Conservation (phyloP, 2,329 filamentous ascomycete genomes). For the Diaporthe amygdali region DNA sequence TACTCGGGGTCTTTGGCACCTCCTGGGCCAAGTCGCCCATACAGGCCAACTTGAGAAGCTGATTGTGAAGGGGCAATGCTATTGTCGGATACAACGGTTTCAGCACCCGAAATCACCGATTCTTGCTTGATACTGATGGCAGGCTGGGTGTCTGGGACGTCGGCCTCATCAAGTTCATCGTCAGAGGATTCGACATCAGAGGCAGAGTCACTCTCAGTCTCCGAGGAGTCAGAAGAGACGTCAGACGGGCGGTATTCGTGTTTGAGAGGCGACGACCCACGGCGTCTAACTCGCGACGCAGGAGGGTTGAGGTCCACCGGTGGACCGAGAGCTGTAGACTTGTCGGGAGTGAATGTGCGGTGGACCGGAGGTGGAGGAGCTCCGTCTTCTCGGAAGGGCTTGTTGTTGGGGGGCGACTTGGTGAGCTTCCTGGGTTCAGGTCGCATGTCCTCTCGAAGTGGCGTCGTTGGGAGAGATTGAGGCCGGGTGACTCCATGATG, state of each 20-base stretch:
- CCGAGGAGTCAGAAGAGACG: slow-evolving; percentile 65
- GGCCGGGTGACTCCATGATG: slow-evolving; percentile 30
- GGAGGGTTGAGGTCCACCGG: slow-evolving; percentile 50
- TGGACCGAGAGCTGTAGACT: slow-evolving; percentile 45
- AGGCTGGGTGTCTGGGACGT: slow-evolving; percentile 63
- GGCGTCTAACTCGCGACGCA: slow-evolving; percentile 62
- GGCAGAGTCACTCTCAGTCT: slow-evolving; percentile 61
- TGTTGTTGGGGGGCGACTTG: slow-evolving; percentile 40
- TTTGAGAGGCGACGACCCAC: slow-evolving; percentile 91
- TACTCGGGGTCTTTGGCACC: slow-evolving; percentile 53
- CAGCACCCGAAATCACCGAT: slow-evolving; percentile 34
- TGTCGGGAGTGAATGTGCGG: slow-evolving; percentile 48
- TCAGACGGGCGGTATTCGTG: slow-evolving; percentile 94
- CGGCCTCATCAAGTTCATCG: slow-evolving; percentile 64
- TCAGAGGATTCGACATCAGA: slow-evolving; percentile 53
- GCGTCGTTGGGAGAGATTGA: slow-evolving; percentile 30
- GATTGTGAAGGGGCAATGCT: slow-evolving; percentile 82
- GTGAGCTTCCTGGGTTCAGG: slow-evolving; percentile 42
- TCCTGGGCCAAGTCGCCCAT: slow-evolving; percentile 52
- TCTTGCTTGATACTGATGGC: slow-evolving; percentile 60
- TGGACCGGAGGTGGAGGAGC: slow-evolving; percentile 62
- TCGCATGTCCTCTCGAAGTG: slow-evolving; percentile 43
- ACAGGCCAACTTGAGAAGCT: slow-evolving; percentile 69
- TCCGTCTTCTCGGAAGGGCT: slow-evolving; percentile 54
- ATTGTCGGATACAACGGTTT: slow-evolving; percentile 53